Conservation (phyloP, 2,329 filamentous ascomycete species). For the Ceratocystis lukuohia region DNA sequence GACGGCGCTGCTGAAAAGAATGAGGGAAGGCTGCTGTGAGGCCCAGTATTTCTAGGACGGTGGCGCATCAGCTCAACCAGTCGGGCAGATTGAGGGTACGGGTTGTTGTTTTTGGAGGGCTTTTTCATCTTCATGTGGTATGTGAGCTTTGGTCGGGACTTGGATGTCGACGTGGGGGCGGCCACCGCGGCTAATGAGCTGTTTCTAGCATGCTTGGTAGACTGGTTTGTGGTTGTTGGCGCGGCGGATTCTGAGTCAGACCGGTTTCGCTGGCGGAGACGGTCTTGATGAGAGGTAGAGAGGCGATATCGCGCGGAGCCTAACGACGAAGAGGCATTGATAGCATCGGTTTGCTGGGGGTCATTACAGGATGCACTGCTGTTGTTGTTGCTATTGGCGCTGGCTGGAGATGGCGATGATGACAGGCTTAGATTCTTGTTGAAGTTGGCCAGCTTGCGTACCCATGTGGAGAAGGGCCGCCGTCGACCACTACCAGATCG, state of each 20-base stretch:
- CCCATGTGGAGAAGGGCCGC: conserved; percentile 81
- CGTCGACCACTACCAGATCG: conserved; percentile 38
- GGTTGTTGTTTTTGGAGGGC: conserved; percentile 61
- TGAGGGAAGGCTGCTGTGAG: conserved; percentile 17
- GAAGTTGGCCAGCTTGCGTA: conserved; percentile 83
- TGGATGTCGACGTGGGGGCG: neutral
- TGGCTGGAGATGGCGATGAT: conserved; percentile 32
- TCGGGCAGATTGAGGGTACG: conserved; percentile 73
- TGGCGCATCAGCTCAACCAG: conserved; percentile 24
- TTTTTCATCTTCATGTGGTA: conserved; percentile 20
- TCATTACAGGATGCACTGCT: conserved; percentile 22
- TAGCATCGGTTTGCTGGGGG: conserved; percentile 21
- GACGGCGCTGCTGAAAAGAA: conserved; percentile 15
- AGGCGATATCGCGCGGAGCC: conserved; percentile 10
- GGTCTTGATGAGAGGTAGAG: conserved; percentile 10
- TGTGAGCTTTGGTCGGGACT: conserved; percentile 14
- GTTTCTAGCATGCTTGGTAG: conserved; percentile 8
- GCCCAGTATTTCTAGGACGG: conserved; percentile 8
- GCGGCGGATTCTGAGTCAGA: conserved; percentile 12
- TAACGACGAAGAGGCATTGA: neutral
- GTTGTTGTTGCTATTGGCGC: conserved; percentile 23
- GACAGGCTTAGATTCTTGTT: conserved; percentile 52
- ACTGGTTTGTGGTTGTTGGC: neutral
- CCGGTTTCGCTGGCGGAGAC: conserved; percentile 10
- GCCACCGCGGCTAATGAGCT: neutral